phyloP scores from a whole-genome alignment of 805 yeast species.

The Kluyveromyces dobzhanskii region DNA sequence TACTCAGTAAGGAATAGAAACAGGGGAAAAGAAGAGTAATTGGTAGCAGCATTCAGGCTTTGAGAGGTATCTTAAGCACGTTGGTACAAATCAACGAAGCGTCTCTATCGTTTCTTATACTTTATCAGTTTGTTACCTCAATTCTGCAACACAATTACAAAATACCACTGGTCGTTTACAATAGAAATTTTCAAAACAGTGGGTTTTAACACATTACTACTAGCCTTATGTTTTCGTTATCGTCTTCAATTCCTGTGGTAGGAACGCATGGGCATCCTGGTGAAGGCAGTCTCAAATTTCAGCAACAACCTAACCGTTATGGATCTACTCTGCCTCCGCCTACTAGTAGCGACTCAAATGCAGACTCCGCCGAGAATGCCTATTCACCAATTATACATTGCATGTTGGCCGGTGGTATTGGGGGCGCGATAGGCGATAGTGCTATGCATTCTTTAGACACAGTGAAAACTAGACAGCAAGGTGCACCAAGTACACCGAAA shows the following conservation, averaged over 20 bases:
- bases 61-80: no score
- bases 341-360: neutral
- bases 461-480: slow-evolving; percentile 95
- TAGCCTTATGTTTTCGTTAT: slow-evolving; percentile 13
- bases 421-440: slow-evolving; percentile 89
- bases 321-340: slow-evolving; percentile 5
- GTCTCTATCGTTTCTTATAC: no score
- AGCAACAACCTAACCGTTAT: neutral
- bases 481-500: slow-evolving; percentile 58
- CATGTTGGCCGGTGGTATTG: slow-evolving; percentile 86
- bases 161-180: no score
- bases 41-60: no score
- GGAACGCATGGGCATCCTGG: slow-evolving; percentile 3
- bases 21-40: no score
- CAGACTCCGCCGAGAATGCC: slow-evolving; percentile 1
- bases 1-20: no score
- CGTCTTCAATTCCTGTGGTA: slow-evolving; percentile 19
- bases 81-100: no score
- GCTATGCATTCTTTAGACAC: slow-evolving; percentile 95
- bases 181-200: no score
- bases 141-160: no score
- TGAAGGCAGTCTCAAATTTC: slow-evolving; percentile 4
- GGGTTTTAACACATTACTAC: no score
- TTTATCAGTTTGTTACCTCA: no score
- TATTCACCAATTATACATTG: slow-evolving; percentile 42